phyloP scores from a whole-genome alignment of 768 basidiomycete genomes.

The Hebeloma cylindrosporum region DNA sequence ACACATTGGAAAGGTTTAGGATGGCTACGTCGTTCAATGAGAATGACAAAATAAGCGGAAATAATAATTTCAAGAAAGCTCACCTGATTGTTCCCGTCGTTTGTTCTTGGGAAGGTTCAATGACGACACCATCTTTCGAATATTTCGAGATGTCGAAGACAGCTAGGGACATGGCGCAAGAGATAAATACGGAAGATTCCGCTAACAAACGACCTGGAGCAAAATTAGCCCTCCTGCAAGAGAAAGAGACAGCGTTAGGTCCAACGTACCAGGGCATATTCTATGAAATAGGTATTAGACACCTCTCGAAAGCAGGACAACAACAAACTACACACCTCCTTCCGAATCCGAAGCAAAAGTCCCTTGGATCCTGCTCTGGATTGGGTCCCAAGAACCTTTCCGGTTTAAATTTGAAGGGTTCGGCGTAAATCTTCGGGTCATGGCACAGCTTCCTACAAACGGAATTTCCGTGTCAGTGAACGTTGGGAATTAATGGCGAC shows the following conservation, averaged over 20 bases:
- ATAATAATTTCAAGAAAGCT: neutral
- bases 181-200: conserved; percentile 43
- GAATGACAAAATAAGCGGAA: neutral
- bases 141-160: conserved; percentile 39
- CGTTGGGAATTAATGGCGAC: neutral
- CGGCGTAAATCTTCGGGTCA: conserved; percentile 33
- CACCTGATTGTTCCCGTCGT: conserved; percentile 49
- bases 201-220: conserved; percentile 39
- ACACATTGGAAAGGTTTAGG: conserved; percentile 42
- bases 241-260: neutral
- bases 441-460: conserved; percentile 39
- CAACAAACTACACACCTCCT: conserved; percentile 34
- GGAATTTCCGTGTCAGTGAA: too few relatives aligned
- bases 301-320: neutral
- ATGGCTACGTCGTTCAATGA: conserved; percentile 28
- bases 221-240: neutral
- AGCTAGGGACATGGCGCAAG: conserved; percentile 40
- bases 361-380: conserved; percentile 43
- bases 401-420: conserved; percentile 47
- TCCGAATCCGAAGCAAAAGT: conserved; percentile 54
- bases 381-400: conserved; percentile 45
- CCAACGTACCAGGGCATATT: conserved; percentile 34
- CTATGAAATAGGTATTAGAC: conserved; percentile 5
- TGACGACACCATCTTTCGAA: conserved; percentile 23
- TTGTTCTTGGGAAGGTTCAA: conserved; percentile 39